Percentiles rank a stretch among this genome's conserved stretches.
Conservation (phyloP, 805 yeast genomes). For the Candida xyloterini region DNA sequence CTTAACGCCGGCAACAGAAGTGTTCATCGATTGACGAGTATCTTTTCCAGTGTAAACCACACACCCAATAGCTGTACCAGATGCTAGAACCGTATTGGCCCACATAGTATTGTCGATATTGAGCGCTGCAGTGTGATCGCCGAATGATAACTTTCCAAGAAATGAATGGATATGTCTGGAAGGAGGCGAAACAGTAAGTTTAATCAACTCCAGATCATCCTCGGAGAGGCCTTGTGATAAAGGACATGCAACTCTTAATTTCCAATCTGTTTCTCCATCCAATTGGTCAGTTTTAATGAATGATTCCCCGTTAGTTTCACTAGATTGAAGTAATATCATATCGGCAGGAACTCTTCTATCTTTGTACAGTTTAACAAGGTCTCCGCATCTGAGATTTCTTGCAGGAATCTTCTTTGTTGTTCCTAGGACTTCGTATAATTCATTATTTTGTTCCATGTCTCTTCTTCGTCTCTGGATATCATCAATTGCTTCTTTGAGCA, state of each 20-base stretch:
- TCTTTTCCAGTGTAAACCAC: constrained; percentile 88
- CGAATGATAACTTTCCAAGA: constrained; percentile 66
- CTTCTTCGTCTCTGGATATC: constrained; percentile 88
- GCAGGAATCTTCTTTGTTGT: constrained; percentile 44
- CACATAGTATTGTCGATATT: constrained; percentile 90
- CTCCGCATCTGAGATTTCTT: constrained; percentile 78
- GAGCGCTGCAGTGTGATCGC: constrained; percentile 59
- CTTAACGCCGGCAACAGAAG: constrained; percentile 82
- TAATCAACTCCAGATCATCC: constrained; percentile 50
- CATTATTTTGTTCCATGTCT: constrained; percentile 85
- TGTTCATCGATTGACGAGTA: constrained; percentile 93
- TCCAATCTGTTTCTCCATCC: constrained; percentile 99
- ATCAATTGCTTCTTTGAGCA: constrained; percentile 94
- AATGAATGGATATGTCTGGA: constrained; percentile 79
- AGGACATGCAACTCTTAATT: constrained; percentile 73
- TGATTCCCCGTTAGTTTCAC: constrained; percentile 79
- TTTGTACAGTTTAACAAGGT: constrained; percentile 72
- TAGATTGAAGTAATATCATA: constrained; percentile 76
- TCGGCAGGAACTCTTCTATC: constrained; percentile 94
- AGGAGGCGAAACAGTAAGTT: constrained; percentile 75
- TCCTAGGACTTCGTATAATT: constrained; percentile 69
- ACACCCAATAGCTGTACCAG: constrained; percentile 87
- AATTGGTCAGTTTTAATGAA: constrained; percentile 96
- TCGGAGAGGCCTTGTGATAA: constrained; percentile 61
- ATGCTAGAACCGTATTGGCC: constrained; percentile 97